Evolutionary conservation across 2,329 filamentous ascomycete genomes (phyloP), one percentile per base, ranked within the genome.

Genomic region (Colletotrichum graminicola): DNA sequence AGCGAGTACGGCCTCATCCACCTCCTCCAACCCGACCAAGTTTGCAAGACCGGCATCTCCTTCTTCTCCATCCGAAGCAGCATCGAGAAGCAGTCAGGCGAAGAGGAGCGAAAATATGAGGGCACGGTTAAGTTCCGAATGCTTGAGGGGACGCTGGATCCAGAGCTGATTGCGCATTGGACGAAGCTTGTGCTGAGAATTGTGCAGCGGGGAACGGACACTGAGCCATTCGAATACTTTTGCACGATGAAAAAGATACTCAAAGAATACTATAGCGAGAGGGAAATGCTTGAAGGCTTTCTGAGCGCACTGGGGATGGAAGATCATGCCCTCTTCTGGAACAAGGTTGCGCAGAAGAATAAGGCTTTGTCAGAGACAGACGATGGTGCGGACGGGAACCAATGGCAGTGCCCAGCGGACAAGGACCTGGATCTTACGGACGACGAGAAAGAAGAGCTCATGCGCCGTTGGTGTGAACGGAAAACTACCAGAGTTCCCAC

Each of bases 71-170:
- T 61, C 29, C 16, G 14, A 12, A 16, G 21, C 12, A 29, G 11
- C 49, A 29, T 39, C 4, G 39, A 32, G 16, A 41, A 12, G 32
- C 29, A 7, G n/a, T 12, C 43, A 3, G 12, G 32, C 18, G 39
- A 10, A 16, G 5, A 1, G 23, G 23, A 18, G 14, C n/a, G 34
- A 14, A 32, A 32, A 4, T 45, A 41, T 26, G 8, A 12, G n/a
- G 68, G 68, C 18, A 71, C 64, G 7, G 23, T 71, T n/a, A 59
- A 67, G 64, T 71, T 71, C 26, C 49, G 68, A 11, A 21, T 26
- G 18, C 57, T 67, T 29, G 64, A 68, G 51, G 68, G 68, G 6
- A 68, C 68, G 18, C 59, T 71, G 2, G 64, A 71, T 10, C 64
- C 59, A 10, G 68, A 62, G 36, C 29, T 71, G 21, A 21, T 68